phyloP scores from a whole-genome alignment of 1,284 basidiomycete species.

The Ganoderma lingzhi region DNA sequence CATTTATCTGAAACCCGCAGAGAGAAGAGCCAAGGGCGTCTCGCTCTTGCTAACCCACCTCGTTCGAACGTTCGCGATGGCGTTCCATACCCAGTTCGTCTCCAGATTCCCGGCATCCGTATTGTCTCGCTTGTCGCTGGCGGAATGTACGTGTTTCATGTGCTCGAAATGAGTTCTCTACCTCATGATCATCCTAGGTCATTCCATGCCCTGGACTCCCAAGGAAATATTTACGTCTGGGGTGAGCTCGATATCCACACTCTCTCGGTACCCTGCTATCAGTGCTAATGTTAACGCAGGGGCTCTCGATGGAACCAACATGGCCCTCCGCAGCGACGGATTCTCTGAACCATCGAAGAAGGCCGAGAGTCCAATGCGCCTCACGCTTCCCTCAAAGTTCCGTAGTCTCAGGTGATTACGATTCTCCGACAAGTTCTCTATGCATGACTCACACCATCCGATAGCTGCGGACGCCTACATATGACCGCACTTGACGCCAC shows the following conservation, averaged over 20 bases:
- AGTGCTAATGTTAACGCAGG: slow-evolving; percentile 48
- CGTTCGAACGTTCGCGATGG: slow-evolving; percentile 46
- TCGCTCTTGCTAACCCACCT: slow-evolving; percentile 57
- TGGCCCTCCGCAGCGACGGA: slow-evolving; percentile 57
- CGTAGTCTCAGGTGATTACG: slow-evolving; percentile 65
- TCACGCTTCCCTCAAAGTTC: slow-evolving; percentile 63
- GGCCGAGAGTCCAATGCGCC: slow-evolving; percentile 60
- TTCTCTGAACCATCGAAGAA: slow-evolving; percentile 61
- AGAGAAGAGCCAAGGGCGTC: slow-evolving; percentile 61
- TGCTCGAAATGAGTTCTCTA: no score
- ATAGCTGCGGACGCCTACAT: slow-evolving; percentile 79
- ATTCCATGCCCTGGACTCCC: slow-evolving; percentile 80
- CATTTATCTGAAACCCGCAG: slow-evolving; percentile 47
- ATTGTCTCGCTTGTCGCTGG: slow-evolving; percentile 81
- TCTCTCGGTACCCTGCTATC: background rate
- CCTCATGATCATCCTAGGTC: slow-evolving; percentile 57
- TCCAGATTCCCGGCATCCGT: slow-evolving; percentile 64
- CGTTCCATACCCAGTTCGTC: slow-evolving; percentile 69
- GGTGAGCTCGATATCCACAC: slow-evolving; percentile 54
- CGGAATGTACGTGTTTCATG: slow-evolving; percentile 71
- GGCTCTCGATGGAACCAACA: slow-evolving; percentile 61
- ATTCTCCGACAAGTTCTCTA: background rate
- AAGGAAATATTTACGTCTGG: slow-evolving; percentile 84
- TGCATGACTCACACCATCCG: slow-evolving; percentile 20
- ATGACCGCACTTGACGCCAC: slow-evolving; percentile 68